Percentiles rank a stretch among this genome's conserved stretches.
Evolutionary conservation across 2,329 filamentous ascomycete species (phyloP).

Genomic region (Arthrocladium fulminans): DNA sequence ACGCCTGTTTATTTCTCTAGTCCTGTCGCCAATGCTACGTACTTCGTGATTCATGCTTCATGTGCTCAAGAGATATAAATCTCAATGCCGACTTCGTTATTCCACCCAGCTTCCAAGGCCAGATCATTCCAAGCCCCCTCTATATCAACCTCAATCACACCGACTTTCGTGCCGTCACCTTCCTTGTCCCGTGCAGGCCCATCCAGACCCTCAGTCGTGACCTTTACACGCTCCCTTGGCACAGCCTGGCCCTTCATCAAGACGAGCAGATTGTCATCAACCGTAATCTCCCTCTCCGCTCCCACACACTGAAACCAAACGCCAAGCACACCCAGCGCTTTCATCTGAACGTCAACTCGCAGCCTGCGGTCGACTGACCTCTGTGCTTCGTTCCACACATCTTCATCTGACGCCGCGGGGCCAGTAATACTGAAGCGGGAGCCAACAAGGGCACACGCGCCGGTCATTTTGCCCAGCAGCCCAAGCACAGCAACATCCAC

Average conservation of each 20-base stretch:
- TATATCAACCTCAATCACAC: conserved; percentile 69
- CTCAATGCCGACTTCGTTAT: conserved; percentile 67
- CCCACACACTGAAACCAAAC: conserved; percentile 59
- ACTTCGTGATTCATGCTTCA: no score
- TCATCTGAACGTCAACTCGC: conserved; percentile 59
- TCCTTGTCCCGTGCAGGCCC: conserved; percentile 8
- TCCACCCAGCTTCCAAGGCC: conserved; percentile 61
- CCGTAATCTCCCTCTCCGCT: conserved; percentile 40
- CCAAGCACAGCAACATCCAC: conserved; percentile 59
- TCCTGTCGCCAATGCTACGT: no score
- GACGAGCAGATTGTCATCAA: conserved; percentile 55
- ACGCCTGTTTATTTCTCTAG: no score
- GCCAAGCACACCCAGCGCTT: conserved; percentile 64
- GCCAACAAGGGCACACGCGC: conserved; percentile 63
- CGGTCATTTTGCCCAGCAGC: conserved; percentile 80
- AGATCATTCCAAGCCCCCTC: conserved; percentile 69
- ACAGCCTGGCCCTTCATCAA: conserved; percentile 65
- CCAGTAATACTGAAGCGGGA: conserved; percentile 51
- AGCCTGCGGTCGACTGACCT: conserved; percentile 34
- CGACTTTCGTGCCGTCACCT: conserved; percentile 34
- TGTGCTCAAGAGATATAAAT: conserved; percentile 38
- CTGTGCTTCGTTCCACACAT: conserved; percentile 1
- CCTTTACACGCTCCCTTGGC: conserved; percentile 55
- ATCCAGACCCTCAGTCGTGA: conserved; percentile 26
- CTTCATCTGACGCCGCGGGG: conserved; percentile 14